phyloP scores from a whole-genome alignment of 345 rosid genomes.

The Euphorbia pulcherrima region DNA sequence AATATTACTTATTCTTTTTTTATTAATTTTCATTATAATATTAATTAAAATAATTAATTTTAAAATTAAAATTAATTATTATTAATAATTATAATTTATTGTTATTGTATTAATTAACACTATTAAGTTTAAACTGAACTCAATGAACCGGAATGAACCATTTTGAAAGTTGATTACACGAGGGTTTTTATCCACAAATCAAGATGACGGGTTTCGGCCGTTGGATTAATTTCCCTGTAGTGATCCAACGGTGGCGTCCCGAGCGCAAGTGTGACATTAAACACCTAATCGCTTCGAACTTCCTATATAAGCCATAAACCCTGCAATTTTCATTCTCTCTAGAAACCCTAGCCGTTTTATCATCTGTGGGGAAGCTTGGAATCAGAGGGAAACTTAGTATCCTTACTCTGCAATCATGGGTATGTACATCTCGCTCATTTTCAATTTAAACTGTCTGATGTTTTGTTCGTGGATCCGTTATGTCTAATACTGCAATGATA shows the following conservation, averaged over 20 bases:
- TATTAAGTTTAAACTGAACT: no score
- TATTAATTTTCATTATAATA: no score
- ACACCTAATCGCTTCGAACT: not conserved
- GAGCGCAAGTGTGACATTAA: not conserved
- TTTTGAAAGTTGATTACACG: no score
- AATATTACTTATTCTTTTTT: no score
- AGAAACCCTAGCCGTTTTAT: conserved; percentile 5
- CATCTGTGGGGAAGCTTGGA: conserved; percentile 2
- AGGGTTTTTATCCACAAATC: no score
- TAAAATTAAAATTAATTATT: no score
- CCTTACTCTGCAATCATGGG: conserved; percentile 19
- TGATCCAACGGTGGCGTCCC: not conserved
- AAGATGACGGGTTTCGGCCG: not conserved
- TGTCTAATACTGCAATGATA: not conserved
- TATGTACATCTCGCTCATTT: not conserved
- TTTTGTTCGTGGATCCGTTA: not conserved
- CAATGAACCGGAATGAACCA: no score
- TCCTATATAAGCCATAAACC: not conserved
- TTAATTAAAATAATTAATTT: no score
- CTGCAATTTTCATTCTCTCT: not conserved
- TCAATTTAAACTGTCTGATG: not conserved
- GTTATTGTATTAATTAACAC: no score
- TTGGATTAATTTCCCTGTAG: not conserved
- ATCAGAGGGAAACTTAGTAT: not conserved
- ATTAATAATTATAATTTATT: no score